Evolutionary conservation across 768 basidiomycete genomes (phyloP), one percentile per base, ranked within the genome.

Genomic region (Hebeloma cylindrosporum): DNA sequence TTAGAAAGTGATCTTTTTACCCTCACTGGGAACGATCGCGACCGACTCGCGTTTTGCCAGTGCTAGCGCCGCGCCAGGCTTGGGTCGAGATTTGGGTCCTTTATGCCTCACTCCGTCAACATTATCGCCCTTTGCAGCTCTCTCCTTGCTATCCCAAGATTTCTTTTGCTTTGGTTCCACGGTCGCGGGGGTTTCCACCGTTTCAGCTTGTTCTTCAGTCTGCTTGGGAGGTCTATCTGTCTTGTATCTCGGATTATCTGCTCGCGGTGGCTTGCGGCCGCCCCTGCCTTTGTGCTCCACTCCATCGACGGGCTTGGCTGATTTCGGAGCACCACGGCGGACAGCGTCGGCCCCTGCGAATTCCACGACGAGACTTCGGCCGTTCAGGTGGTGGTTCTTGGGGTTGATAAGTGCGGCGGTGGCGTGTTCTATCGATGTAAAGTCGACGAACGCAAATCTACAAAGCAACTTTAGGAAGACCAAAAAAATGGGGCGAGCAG

Each of bases 391-490:
- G 64, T 93, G 88, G 62, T 96, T 96, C 58, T 83, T 80, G 40
- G 83, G 78, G 57, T 96, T 90, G 53, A 84, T 75, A 32, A 99
- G 79, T 1, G 82, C 87, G 8, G 78, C 71, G 0, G 92, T 96
- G 8, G 95, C 93, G 47, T 86, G 75, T 47, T 89, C 84, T 2
- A 75, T 74, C 16, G 77, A 78, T 38, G 79, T 77, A 62, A 98
- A 99, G 64, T 99, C 96, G 43, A 95, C 78, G 60, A 98, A 98
- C 0, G 89, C 93, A 69, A 91, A 98, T 11, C 95, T 97, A 60
- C 6, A 35, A 47, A 45, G 41, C 20, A 38, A 18, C 44, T 29
- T 17, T n/a, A 43, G 16, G 3, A 20, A 40, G 21, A 31, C 40
- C 14, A 16, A n/a, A 31, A 1, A n/a, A 29, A 31, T 25, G 17